Percentiles rank a stretch among this genome's conserved stretches.
These are phyloP conservation scores for Yarrowia yakushimensis DNA, from an alignment of 805 yeast genomes.

Conservation along the genomic window DNA sequence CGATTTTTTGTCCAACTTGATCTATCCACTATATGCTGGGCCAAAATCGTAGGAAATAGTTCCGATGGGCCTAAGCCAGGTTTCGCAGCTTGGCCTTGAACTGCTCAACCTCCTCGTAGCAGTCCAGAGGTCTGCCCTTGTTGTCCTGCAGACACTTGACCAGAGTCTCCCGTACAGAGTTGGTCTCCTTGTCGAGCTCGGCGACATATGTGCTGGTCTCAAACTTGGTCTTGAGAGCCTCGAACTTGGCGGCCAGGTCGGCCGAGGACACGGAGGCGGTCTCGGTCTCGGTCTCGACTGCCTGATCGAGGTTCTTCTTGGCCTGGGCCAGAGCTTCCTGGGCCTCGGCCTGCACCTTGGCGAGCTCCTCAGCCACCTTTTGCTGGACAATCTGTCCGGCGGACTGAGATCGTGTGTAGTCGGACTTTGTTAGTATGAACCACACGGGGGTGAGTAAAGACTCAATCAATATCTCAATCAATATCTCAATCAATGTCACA, in stretches of 20 bases:
- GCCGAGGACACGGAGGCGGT: constrained; percentile 29
- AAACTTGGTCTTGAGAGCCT: constrained; percentile 35
- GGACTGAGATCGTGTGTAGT: constrained; percentile 39
- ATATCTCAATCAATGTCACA: too few relatives aligned
- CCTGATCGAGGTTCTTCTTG: constrained; percentile 21
- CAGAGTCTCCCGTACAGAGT: constrained; percentile 34
- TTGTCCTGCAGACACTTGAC: constrained; percentile 36
- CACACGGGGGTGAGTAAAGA: too few relatives aligned
- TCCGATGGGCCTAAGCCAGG: not conserved
- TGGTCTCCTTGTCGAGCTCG: constrained; percentile 34
- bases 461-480: too few relatives aligned
- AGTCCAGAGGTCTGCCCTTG: constrained; percentile 36
- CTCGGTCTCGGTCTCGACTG: constrained; percentile 28
- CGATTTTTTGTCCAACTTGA: too few relatives aligned
- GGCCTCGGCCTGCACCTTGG: constrained; percentile 36
- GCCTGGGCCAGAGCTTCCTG: constrained; percentile 32
- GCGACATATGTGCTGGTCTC: constrained; percentile 36
- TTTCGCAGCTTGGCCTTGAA: constrained; percentile 28
- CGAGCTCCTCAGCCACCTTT: constrained; percentile 37
- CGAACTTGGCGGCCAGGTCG: constrained; percentile 33
- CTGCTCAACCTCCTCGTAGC: constrained; percentile 36
- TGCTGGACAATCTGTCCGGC: constrained; percentile 38
- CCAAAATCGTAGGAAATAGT: too few relatives aligned
- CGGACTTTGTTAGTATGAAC: constrained; percentile 35
- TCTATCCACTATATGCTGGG: not conserved